Percentiles rank a stretch among this genome's conserved stretches.
These are phyloP conservation scores for Telfairia occidentalis DNA, from an alignment of 331 rosid species.

Conservation along the genomic window DNA sequence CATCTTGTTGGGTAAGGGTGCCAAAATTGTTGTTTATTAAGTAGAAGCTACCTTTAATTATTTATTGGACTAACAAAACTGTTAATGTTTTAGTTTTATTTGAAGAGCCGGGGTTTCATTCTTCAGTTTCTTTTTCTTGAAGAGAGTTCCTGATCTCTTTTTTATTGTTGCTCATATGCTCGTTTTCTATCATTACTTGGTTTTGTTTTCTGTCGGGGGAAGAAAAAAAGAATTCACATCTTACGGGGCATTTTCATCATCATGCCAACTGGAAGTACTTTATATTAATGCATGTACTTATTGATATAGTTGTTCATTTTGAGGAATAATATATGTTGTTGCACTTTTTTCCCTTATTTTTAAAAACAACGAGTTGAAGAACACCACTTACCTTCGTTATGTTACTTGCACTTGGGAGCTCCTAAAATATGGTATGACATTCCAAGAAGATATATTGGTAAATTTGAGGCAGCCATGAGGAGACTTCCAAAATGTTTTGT, in stretches of 20 bases:
- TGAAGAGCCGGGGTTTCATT: not conserved
- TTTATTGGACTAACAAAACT: not conserved
- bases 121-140: not conserved
- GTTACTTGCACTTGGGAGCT: slow-evolving; percentile 64
- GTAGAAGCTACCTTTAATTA: not conserved
- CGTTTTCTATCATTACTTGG: not conserved
- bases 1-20: slow-evolving; percentile 59
- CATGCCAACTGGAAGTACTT: not conserved
- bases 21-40: slow-evolving; percentile 1
- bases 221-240: not conserved
- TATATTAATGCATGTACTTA: not conserved
- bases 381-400: slow-evolving; percentile 55
- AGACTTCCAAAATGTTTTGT: slow-evolving; percentile 21
- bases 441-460: slow-evolving; percentile 37
- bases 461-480: slow-evolving; percentile 38
- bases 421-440: slow-evolving; percentile 70
- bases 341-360: not conserved
- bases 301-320: not conserved
- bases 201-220: not conserved
- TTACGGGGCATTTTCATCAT: slow-evolving; percentile 7
- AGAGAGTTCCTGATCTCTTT: not conserved
- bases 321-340: not conserved
- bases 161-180: not conserved
- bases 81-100: not conserved
- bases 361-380: slow-evolving; percentile 64